phyloP scores from a whole-genome alignment of 2,329 filamentous ascomycete species.

The Periconia sp. region DNA sequence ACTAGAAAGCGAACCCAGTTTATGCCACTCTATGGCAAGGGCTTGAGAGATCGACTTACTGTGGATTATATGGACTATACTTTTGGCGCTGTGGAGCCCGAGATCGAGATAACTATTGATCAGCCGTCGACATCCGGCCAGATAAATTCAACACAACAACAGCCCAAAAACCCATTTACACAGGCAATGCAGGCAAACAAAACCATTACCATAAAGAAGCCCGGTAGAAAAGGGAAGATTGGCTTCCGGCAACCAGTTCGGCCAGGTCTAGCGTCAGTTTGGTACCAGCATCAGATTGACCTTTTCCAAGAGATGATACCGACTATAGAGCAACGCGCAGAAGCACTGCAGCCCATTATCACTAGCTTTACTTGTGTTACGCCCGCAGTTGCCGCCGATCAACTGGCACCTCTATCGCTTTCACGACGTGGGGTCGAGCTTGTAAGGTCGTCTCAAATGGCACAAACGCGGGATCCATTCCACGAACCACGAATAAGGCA shows the following conservation, averaged over 20 bases:
- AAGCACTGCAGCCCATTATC: slow-evolving; percentile 71
- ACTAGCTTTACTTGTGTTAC: slow-evolving; percentile 92
- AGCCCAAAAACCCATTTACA: slow-evolving; percentile 2
- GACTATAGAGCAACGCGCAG: slow-evolving; percentile 72
- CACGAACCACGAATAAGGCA: slow-evolving; percentile 90
- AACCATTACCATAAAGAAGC: slow-evolving; percentile 47
- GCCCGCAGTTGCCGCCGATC: slow-evolving; percentile 80
- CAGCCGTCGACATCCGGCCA: neutral
- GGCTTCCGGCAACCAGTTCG: slow-evolving; percentile 34
- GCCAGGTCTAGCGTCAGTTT: slow-evolving; percentile 51
- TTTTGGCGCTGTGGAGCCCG: slow-evolving; percentile 45
- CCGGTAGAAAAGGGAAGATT: slow-evolving; percentile 26
- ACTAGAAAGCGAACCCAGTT: slow-evolving; percentile 80
- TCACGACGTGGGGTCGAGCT: slow-evolving; percentile 59
- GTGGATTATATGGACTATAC: slow-evolving; percentile 51
- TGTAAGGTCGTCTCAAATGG: slow-evolving; percentile 58
- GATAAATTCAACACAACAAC: slow-evolving; percentile 16
- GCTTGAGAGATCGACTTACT: slow-evolving; percentile 73
- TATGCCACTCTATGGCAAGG: slow-evolving; percentile 77
- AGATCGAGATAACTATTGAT: neutral
- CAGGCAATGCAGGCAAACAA: neutral
- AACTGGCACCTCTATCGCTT: slow-evolving; percentile 68
- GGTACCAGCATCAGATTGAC: slow-evolving; percentile 72
- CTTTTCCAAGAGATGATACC: slow-evolving; percentile 69
- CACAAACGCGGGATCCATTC: slow-evolving; percentile 73